A percentile compares a stretch with the other conserved stretches of the same genome.
Evolutionary conservation across 768 basidiomycete species (phyloP).

Genomic region (Nevesoporus exiguus): DNA sequence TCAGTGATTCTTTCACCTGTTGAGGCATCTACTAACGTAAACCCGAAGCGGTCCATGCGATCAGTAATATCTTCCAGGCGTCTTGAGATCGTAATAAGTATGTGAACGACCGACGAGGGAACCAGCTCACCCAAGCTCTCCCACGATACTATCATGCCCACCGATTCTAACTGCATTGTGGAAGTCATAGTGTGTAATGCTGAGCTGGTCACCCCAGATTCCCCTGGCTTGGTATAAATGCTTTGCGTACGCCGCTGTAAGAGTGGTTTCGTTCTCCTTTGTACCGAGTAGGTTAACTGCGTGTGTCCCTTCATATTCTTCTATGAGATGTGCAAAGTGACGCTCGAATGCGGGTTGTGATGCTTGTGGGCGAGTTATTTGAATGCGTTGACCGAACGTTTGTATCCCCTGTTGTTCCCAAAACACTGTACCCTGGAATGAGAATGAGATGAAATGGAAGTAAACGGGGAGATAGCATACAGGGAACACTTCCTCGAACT

Average conservation of each 20-base stretch:
- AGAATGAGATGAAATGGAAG: constrained; percentile 11
- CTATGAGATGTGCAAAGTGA: constrained; percentile 82
- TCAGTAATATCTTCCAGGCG: constrained; percentile 55
- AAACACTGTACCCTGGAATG: constrained; percentile 59
- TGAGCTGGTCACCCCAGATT: constrained; percentile 62
- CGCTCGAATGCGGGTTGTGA: constrained; percentile 97
- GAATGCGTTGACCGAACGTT: constrained; percentile 91
- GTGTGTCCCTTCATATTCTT: constrained; percentile 82
- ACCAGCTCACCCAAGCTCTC: constrained; percentile 58
- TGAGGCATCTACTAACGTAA: constrained; percentile 71
- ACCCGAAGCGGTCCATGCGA: constrained; percentile 78
- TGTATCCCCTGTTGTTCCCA: constrained; percentile 98
- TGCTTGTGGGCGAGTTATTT: constrained; percentile 92
- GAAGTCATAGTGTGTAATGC: constrained; percentile 92
- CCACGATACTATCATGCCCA: constrained; percentile 84
- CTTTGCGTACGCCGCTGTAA: constrained; percentile 79
- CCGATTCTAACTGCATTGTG: constrained; percentile 75
- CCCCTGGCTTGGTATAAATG: constrained; percentile 69
- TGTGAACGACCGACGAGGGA: not conserved
- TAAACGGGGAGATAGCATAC: constrained; percentile 45
- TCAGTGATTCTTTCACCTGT: constrained; percentile 74
- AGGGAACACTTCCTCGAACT: constrained; percentile 91
- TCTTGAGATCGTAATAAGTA: constrained; percentile 36
- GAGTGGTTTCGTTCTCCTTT: constrained; percentile 86
- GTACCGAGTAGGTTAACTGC: constrained; percentile 89